Conservation (phyloP, 208 protist species). For the Leishmania guyanensis region DNA sequence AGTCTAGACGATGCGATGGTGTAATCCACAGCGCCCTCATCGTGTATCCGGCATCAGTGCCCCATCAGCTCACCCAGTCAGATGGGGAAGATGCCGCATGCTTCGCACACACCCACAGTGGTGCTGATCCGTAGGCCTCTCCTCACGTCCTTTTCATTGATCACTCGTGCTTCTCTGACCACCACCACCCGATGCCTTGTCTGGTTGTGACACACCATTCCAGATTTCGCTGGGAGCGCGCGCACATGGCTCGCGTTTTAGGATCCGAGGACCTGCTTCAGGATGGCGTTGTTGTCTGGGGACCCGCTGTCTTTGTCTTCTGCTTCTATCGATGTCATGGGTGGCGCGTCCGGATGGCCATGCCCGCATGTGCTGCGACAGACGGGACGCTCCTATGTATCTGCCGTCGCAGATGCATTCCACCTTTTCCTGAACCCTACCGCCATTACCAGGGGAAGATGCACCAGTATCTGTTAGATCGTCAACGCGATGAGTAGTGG, state of each 20-base stretch:
- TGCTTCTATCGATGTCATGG: too few species aligned
- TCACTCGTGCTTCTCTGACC: background rate
- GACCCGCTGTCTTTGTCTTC: too few species aligned
- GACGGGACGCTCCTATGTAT: too few species aligned
- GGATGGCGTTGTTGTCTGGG: background rate
- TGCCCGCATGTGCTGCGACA: too few species aligned
- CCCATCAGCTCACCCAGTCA: too few species aligned
- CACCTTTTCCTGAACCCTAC: background rate
- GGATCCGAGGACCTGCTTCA: background rate
- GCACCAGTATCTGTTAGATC: background rate
- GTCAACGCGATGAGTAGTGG: background rate
- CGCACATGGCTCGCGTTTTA: background rate
- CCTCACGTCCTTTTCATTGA: background rate
- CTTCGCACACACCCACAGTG: background rate
- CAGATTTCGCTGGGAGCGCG: background rate
- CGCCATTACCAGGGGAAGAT: background rate
- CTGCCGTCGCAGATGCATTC: background rate
- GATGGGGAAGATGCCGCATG: too few species aligned
- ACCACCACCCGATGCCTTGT: background rate
- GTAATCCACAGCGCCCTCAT: background rate
- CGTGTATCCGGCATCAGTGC: background rate
- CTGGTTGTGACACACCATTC: background rate
- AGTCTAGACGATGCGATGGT: background rate
- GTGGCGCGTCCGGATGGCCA: too few species aligned
- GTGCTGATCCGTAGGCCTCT: background rate